Percentiles rank a stretch among this genome's conserved stretches.
These are phyloP conservation scores for Tylopilus sp. DNA, from an alignment of 768 basidiomycete genomes.

Conservation along the genomic window DNA sequence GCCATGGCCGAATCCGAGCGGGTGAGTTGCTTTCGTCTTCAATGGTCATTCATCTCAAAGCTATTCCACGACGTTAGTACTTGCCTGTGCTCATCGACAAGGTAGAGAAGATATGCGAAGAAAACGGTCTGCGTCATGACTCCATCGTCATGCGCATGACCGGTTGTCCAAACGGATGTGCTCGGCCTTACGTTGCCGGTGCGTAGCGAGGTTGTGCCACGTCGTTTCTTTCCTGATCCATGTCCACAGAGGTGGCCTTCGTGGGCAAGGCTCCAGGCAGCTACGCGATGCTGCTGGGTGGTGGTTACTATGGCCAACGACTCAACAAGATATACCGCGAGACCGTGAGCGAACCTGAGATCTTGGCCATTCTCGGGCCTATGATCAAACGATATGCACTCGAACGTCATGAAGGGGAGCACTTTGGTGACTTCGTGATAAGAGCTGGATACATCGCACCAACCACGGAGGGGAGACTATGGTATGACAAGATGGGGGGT, in stretches of 20 bases:
- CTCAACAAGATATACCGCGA: slow-evolving; percentile 96
- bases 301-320: slow-evolving; percentile 91
- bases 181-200: slow-evolving; percentile 90
- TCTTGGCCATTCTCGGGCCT: slow-evolving; percentile 80
- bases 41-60: slow-evolving; percentile 31
- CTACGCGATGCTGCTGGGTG: slow-evolving; percentile 94
- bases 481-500: slow-evolving; percentile 85
- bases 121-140: slow-evolving; percentile 89
- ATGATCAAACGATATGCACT: slow-evolving; percentile 95
- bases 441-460: slow-evolving; percentile 87
- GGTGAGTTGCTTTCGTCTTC: slow-evolving; percentile 32
- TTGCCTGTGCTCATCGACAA: slow-evolving; percentile 90
- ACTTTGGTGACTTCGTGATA: slow-evolving; percentile 94
- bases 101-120: slow-evolving; percentile 92
- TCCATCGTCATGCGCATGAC: slow-evolving; percentile 99
- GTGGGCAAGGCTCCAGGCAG: slow-evolving; percentile 93
- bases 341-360: slow-evolving; percentile 87
- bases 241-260: slow-evolving; percentile 78
- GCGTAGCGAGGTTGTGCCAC: slow-evolving; percentile 14
- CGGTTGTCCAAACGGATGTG: slow-evolving; percentile 92
- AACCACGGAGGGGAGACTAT: slow-evolving; percentile 77
- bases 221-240: neutral
- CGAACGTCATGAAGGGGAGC: slow-evolving; percentile 83
- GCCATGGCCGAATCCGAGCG: slow-evolving; percentile 81
- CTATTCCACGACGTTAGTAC: slow-evolving; percentile 54